Base-by-base conservation (phyloP, 2,329 filamentous ascomycete genomes). In the Cadophora sp. region DNA sequence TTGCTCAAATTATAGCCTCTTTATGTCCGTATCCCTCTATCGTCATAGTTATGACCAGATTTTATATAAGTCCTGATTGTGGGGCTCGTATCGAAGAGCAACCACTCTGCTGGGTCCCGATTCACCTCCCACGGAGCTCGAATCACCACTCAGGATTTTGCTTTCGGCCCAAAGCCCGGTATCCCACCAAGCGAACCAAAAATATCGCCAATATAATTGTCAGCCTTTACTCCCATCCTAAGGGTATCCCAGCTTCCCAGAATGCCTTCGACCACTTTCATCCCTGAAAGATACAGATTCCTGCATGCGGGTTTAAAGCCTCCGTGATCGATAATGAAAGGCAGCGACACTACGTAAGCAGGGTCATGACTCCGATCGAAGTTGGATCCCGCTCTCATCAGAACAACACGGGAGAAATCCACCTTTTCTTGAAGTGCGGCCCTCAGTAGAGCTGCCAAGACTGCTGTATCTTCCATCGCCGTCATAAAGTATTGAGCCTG, bases 381-480 rank as follows among this genome's bases (percentile, higher is more conserved):
- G 79, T 92, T 87, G 6, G 87, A 89, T 1, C 84, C 88, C 75
- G 88, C 87, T 31, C 90, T 84, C 83, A 92, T 87, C 64, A 92
- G 78, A 62, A 92, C 88, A 69, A 90, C 83, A 2, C 91, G 84
- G 3, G 81, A 77, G 77, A 91, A 92, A 76, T 92, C 91, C 1
- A 89, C 85, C 2, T 87, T 75, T 1, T 85, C 83, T 67, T 83
- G 81, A 24, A 85, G 78, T 0, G 87, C 85, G 1, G 84, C 84
- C 16, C 90, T 84, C 22, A 91, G 79, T 12, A 92, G 79, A 4
- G 86, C 89, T 73, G 90, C 88, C 0, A 92, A 83, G 0, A 85
- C 85, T 0, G 89, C 90, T 72, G 88, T 91, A 75, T 92, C 91
- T 77, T 92, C 91, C 77, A 92, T 89, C 0, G 89, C 89, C 1